phyloP scores from a whole-genome alignment of 1,139 yeast genomes.

The Scheffersomyces stambukii region DNA sequence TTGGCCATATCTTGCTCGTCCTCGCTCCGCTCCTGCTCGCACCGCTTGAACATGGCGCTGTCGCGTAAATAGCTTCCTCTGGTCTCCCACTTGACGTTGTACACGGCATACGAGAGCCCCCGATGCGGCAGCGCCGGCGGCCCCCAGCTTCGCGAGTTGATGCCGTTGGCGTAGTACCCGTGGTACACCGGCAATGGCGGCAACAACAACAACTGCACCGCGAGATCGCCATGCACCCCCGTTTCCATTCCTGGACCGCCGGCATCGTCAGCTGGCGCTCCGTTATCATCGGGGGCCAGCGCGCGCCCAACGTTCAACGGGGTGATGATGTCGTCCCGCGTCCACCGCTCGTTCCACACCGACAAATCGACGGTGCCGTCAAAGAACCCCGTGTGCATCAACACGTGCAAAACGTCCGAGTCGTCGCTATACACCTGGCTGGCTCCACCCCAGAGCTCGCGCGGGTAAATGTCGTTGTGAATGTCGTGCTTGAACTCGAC shows the following conservation, averaged over 20 bases:
- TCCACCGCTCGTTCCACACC: conserved; percentile 34
- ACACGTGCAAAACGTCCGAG: conserved; percentile 71
- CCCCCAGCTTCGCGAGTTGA: conserved; percentile 73
- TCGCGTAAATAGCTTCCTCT: conserved; percentile 29
- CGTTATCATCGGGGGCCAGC: conserved; percentile 7
- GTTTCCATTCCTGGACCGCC: conserved; percentile 29
- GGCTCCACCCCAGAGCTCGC: conserved; percentile 89
- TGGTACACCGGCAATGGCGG: conserved; percentile 62
- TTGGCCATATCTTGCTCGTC: conserved; percentile 21
- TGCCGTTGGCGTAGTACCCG: conserved; percentile 63
- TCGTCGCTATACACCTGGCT: conserved; percentile 81
- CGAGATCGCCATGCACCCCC: conserved; percentile 47
- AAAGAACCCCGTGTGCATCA: conserved; percentile 72
- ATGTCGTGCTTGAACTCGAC: conserved; percentile 24
- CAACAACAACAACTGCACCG: conserved; percentile 65
- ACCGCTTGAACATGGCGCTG: conserved; percentile 24
- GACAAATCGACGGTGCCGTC: conserved; percentile 22
- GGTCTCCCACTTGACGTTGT: conserved; percentile 50
- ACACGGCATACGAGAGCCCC: conserved; percentile 63
- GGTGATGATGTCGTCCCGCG: conserved; percentile 19
- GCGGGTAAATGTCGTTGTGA: conserved; percentile 48
- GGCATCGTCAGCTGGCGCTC: conserved; percentile 25
- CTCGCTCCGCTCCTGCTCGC: conserved; percentile 22
- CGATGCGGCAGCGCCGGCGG: conserved; percentile 53
- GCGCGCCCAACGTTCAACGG: no score